Conservation (phyloP, 495 filamentous ascomycete species). For the Neurospora sp. region DNA sequence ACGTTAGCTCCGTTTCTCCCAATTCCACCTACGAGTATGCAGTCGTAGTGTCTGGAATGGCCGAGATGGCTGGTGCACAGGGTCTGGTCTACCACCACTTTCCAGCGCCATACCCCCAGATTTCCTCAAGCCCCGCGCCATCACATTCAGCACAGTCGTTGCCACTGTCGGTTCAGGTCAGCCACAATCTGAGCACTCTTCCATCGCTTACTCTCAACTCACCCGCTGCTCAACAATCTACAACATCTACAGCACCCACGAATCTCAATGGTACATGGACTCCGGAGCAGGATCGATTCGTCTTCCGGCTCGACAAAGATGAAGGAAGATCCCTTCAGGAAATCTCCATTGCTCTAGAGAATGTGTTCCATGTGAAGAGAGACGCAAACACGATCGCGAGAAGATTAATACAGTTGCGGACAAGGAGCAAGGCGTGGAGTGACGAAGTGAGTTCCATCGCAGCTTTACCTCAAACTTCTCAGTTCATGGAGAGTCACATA, state of each 20-base stretch:
- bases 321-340: background rate
- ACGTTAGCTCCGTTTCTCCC: too few relatives aligned
- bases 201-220: too few relatives aligned
- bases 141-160: background rate
- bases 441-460: background rate
- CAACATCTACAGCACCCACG: background rate
- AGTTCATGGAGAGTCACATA: too few relatives aligned
- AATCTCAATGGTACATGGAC: background rate
- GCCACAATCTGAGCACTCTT: too few relatives aligned
- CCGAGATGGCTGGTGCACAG: background rate
- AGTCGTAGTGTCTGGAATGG: background rate
- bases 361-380: background rate
- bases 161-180: too few relatives aligned
- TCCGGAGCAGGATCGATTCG: background rate
- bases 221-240: background rate
- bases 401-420: background rate
- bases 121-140: background rate
- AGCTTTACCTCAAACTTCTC: too few relatives aligned
- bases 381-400: too few relatives aligned
- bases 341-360: background rate
- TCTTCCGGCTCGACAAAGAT: background rate
- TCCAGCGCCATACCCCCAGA: background rate
- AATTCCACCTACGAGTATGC: background rate
- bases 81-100: background rate
- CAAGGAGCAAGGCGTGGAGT: background rate